Conservation (phyloP, 2,329 filamentous ascomycete genomes). For the Alternaria gansuensis region DNA sequence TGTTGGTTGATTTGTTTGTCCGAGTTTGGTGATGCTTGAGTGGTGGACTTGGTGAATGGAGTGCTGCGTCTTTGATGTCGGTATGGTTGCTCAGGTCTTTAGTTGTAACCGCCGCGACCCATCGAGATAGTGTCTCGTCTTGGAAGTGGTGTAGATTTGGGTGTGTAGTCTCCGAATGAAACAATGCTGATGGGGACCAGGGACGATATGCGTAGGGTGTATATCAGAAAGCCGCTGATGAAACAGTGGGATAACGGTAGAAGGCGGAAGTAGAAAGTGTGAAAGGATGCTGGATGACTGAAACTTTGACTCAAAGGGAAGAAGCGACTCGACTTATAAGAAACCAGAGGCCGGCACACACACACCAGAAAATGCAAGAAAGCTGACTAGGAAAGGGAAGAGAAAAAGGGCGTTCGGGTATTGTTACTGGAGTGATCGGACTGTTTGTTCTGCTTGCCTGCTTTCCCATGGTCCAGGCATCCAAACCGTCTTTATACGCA, state of each 20-base stretch:
- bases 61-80: conserved; percentile 14
- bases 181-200: conserved; percentile 10
- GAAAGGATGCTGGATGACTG: conserved; percentile 28
- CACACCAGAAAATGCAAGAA: conserved; percentile 22
- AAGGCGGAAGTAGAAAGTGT: conserved; percentile 22
- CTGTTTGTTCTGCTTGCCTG: conserved; percentile 13
- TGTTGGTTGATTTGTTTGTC: neutral
- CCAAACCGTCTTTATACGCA: conserved; percentile 48
- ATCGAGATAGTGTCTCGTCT: conserved; percentile 29
- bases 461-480: conserved; percentile 25
- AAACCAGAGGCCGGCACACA: conserved; percentile 21
- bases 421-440: conserved; percentile 28
- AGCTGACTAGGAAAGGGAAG: conserved; percentile 22
- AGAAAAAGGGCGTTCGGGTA: conserved; percentile 19
- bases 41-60: conserved; percentile 7
- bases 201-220: conserved; percentile 5
- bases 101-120: conserved; percentile 57
- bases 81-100: conserved; percentile 23
- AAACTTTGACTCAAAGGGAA: conserved; percentile 27
- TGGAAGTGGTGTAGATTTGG: conserved; percentile 13
- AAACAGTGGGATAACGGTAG: conserved; percentile 22
- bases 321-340: conserved; percentile 25
- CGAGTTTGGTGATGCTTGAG: conserved; percentile 30
- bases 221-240: conserved; percentile 7
- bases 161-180: conserved; percentile 12